Conservation (phyloP, 805 yeast genomes). For the Ogataea siamensis region DNA sequence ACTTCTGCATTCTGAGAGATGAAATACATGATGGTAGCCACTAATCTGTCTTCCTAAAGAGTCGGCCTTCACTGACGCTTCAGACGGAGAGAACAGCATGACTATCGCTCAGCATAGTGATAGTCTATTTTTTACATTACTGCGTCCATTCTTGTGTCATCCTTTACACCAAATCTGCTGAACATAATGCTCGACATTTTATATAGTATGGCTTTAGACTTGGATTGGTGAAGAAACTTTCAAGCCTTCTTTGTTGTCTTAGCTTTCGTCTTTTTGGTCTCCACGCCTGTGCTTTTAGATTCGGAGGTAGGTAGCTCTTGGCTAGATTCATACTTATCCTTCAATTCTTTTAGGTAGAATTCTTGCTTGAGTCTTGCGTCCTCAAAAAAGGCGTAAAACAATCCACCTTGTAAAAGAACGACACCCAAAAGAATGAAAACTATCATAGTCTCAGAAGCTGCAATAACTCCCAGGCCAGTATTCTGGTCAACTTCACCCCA, state of each 20-base stretch:
- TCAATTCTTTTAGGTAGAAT: constrained; percentile 29
- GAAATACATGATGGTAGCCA: too few relatives aligned
- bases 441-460: constrained; percentile 81
- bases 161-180: too few relatives aligned
- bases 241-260: constrained; percentile 23
- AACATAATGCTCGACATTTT: too few relatives aligned
- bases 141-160: too few relatives aligned
- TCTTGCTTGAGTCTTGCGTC: constrained; percentile 28
- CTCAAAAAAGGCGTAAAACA: constrained; percentile 65
- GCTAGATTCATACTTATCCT: constrained; percentile 19
- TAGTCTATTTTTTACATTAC: too few relatives aligned
- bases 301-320: constrained; percentile 5
- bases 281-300: constrained; percentile 21
- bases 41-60: too few relatives aligned
- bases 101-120: too few relatives aligned
- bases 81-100: too few relatives aligned
- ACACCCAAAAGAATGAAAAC: constrained; percentile 73
- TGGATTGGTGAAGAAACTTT: too few relatives aligned
- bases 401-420: constrained; percentile 80
- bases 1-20: too few relatives aligned
- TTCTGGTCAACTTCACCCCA: constrained; percentile 94
- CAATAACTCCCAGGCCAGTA: constrained; percentile 88
- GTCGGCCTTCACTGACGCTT: too few relatives aligned
- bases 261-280: constrained; percentile 22
- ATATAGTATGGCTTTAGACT: too few relatives aligned